phyloP scores from a whole-genome alignment of 2,329 filamentous ascomycete species.

The Cladosporium sp. region DNA sequence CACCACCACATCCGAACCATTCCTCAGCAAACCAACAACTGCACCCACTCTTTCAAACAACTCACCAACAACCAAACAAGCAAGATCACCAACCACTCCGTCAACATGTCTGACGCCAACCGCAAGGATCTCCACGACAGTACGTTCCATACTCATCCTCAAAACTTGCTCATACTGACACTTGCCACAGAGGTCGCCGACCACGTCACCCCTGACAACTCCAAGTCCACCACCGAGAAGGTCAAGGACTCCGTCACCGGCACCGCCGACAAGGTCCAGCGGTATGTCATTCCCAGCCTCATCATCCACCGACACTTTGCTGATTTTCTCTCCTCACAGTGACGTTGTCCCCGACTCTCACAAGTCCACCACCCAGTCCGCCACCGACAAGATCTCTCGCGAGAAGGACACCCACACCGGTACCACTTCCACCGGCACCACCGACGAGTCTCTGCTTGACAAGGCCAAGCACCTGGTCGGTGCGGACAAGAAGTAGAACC shows the following conservation, averaged over 20 bases:
- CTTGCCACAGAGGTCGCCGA: constrained; percentile 54
- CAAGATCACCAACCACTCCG: constrained; percentile 33
- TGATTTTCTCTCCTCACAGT: constrained; percentile 30
- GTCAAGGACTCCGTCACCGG: constrained; percentile 59
- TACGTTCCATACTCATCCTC: constrained; percentile 28
- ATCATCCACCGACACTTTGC: constrained; percentile 29
- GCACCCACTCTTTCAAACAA: constrained; percentile 25
- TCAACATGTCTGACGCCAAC: constrained; percentile 61
- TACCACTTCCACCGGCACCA: constrained; percentile 10
- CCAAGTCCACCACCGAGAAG: constrained; percentile 64
- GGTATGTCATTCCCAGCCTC: constrained; percentile 39
- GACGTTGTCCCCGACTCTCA: constrained; percentile 54
- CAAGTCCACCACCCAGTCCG: constrained; percentile 58
- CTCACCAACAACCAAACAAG: constrained; percentile 27
- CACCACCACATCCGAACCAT: constrained; percentile 10
- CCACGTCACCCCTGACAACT: constrained; percentile 59
- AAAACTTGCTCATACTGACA: constrained; percentile 27
- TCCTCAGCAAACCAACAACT: constrained; percentile 17
- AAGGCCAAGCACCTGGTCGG: constrained; percentile 54
- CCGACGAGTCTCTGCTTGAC: constrained; percentile 45
- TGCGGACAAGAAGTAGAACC: constrained; percentile 43
- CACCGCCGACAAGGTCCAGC: constrained; percentile 56
- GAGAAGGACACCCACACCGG: constrained; percentile 43
- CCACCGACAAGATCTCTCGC: constrained; percentile 53
- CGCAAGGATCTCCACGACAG: constrained; percentile 63